Conservation (phyloP, 805 yeast species). For the Deakozyma indianensis region DNA sequence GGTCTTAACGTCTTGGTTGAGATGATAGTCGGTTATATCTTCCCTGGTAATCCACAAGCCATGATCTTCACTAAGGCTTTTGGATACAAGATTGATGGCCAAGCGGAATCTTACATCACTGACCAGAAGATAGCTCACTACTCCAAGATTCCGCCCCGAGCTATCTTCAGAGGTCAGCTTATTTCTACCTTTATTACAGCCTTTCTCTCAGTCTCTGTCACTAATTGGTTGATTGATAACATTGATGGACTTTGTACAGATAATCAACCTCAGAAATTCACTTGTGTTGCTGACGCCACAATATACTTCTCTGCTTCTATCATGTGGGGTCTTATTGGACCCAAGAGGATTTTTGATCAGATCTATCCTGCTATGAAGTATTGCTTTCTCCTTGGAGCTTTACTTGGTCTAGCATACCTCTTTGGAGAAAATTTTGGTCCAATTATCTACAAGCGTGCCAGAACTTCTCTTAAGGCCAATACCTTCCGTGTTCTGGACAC, state of each 20-base stretch:
- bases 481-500: conserved; percentile 3
- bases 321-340: conserved; percentile 48
- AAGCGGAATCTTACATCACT: conserved; percentile 38
- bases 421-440: conserved; percentile 12
- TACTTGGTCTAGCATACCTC: conserved; percentile 15
- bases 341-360: conserved; percentile 32
- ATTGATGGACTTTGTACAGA: conserved; percentile 25
- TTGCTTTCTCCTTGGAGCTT: conserved; percentile 44
- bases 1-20: conserved; percentile 54
- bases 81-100: conserved; percentile 48
- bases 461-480: background rate
- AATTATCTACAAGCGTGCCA: conserved; percentile 25
- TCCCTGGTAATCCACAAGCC: conserved; percentile 52
- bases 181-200: conserved; percentile 27
- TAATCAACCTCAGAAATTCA: conserved; percentile 26
- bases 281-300: conserved; percentile 22
- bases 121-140: conserved; percentile 40
- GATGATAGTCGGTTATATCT: conserved; percentile 48
- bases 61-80: conserved; percentile 46
- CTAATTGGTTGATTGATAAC: conserved; percentile 29
- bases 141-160: conserved; percentile 28
- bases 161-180: conserved; percentile 25
- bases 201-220: conserved; percentile 26
- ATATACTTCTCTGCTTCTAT: conserved; percentile 36
- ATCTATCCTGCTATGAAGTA: conserved; percentile 47